These are phyloP conservation scores for Leptosphaerulina australis DNA, from an alignment of 2,329 filamentous ascomycete genomes.

Conservation along the genomic window DNA sequence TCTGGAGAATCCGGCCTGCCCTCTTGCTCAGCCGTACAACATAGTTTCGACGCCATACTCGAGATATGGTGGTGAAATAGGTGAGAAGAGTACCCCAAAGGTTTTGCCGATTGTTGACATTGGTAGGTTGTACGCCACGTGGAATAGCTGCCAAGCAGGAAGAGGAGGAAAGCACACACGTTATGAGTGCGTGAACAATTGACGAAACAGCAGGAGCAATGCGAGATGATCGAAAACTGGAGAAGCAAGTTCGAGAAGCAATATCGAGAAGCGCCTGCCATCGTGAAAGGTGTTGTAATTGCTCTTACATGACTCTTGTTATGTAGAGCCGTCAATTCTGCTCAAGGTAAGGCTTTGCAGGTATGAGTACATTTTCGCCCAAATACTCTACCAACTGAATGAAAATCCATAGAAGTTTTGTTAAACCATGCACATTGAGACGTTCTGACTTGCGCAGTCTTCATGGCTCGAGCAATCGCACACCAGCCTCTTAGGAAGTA, in stretches of 20 bases:
- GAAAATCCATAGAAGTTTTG: not conserved
- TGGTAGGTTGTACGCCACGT: conserved; percentile 14
- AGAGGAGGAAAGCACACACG: conserved; percentile 7
- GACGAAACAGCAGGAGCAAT: not conserved
- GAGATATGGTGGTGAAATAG: not conserved
- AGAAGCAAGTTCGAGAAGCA: not conserved
- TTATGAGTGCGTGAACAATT: not conserved
- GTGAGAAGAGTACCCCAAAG: not conserved
- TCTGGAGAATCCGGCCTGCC: conserved; percentile 36
- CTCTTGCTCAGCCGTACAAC: conserved; percentile 43
- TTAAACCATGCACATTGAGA: not conserved
- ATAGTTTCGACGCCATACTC: conserved; percentile 42
- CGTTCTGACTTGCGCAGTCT: not conserved
- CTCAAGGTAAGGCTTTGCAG: not conserved
- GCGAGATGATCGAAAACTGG: not conserved
- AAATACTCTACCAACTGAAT: not conserved
- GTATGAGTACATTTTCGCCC: not conserved
- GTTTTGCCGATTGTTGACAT: conserved; percentile 1
- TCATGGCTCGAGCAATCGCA: not conserved
- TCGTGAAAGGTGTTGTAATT: not conserved
- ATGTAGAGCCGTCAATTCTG: not conserved
- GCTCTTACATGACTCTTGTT: not conserved
- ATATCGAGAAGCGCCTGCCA: not conserved
- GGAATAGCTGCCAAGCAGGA: conserved; percentile 15
- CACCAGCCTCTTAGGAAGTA: no score